A percentile compares a stretch with the other conserved stretches of the same genome.
phyloP scores from a whole-genome alignment of 306 rosid species.

The Leucaena leucocephala region DNA sequence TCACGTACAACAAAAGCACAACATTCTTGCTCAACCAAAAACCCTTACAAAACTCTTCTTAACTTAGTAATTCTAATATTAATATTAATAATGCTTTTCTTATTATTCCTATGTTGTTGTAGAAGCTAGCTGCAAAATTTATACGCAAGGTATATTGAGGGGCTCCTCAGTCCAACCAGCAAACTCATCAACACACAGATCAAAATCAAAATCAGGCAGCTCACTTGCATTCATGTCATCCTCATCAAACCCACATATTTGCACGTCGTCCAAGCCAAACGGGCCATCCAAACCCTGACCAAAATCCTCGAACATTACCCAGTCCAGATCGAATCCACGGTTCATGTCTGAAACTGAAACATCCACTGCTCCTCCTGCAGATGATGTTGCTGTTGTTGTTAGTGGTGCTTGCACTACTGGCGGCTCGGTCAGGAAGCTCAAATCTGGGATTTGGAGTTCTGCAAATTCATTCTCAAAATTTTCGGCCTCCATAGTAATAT shows the following conservation, averaged over 20 bases:
- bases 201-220: constrained; percentile 69
- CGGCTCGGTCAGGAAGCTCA: constrained; percentile 36
- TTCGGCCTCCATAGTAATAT: background rate
- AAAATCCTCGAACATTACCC: constrained; percentile 33
- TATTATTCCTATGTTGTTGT: constrained; percentile 12
- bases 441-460: constrained; percentile 47
- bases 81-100: background rate
- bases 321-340: constrained; percentile 42
- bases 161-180: constrained; percentile 70
- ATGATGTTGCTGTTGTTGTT: background rate
- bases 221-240: constrained; percentile 44
- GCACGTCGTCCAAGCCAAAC: constrained; percentile 49
- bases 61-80: background rate
- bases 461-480: constrained; percentile 30
- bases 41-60: background rate
- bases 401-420: background rate
- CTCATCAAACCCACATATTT: constrained; percentile 46
- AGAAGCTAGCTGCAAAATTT: constrained; percentile 51
- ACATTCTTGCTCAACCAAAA: constrained; percentile 3
- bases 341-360: constrained; percentile 13
- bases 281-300: constrained; percentile 40
- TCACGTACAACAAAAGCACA: constrained; percentile 34
- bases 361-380: background rate
- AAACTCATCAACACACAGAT: constrained; percentile 58
- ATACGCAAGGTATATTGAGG: constrained; percentile 58